These are phyloP conservation scores for Diaporthe sp. DNA, from an alignment of 2,329 filamentous ascomycete genomes.

Conservation along the genomic window DNA sequence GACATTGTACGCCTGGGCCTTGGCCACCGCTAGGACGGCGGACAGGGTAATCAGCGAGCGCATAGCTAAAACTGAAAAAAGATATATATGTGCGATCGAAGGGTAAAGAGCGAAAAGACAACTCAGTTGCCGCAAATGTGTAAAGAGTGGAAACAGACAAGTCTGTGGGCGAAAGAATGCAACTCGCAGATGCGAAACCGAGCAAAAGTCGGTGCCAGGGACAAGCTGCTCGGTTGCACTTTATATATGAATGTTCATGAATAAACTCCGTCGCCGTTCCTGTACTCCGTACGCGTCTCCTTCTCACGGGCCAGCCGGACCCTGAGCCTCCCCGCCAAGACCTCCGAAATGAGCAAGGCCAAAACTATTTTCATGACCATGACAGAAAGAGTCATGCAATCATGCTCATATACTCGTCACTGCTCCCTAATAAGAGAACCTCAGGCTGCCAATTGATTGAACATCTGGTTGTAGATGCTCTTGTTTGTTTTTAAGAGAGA, in stretches of 20 bases:
- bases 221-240: neutral
- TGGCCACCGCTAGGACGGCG: neutral
- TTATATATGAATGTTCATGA: neutral
- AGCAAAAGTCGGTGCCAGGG: fast-evolving
- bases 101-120: neutral
- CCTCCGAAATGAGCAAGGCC: constrained; percentile 20
- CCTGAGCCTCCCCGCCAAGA: constrained; percentile 20
- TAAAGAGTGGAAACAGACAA: constrained; percentile 27
- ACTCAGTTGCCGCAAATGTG: constrained; percentile 4
- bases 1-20: neutral
- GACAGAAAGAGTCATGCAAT: constrained; percentile 8
- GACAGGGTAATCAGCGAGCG: neutral
- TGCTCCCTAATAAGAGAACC: neutral
- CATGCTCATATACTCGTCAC: neutral
- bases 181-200: neutral
- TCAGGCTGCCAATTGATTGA: neutral
- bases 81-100: constrained; percentile 9
- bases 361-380: neutral
- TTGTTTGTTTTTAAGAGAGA: neutral
- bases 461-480: neutral
- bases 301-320: constrained; percentile 1
- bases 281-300: neutral
- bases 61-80: neutral
- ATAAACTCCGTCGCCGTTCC: neutral
- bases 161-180: constrained; percentile 12